Conservation (phyloP, 768 basidiomycete species). For the Rhizopogon rudus region DNA sequence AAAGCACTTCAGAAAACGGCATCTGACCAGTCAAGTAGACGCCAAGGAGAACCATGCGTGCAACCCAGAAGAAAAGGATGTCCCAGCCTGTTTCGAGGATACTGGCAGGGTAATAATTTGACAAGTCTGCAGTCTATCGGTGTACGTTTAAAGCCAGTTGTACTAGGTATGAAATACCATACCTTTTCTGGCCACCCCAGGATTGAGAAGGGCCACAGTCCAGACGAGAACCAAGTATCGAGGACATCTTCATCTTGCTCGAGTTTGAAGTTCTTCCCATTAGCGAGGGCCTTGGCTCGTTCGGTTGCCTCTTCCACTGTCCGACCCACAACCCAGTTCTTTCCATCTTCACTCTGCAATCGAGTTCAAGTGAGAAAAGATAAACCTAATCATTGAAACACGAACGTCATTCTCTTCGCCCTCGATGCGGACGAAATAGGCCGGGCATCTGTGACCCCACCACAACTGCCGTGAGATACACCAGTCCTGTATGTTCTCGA, state of each 20-base stretch:
- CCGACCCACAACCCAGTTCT: conserved; percentile 90
- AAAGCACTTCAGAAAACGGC: conserved; percentile 94
- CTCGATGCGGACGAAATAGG: conserved; percentile 86
- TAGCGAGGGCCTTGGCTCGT: conserved; percentile 66
- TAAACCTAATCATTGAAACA: not conserved
- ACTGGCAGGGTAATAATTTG: conserved; percentile 84
- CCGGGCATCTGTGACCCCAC: conserved; percentile 98
- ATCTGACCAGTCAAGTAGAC: conserved; percentile 82
- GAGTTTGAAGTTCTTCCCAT: conserved; percentile 62
- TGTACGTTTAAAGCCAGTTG: conserved; percentile 2
- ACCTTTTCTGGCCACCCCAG: conserved; percentile 97
- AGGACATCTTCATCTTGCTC: conserved; percentile 96
- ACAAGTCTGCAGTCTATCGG: conserved; percentile 65
- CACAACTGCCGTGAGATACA: conserved; percentile 98
- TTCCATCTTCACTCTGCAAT: conserved; percentile 57
- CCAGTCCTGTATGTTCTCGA: conserved; percentile 96
- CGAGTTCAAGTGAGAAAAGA: not conserved
- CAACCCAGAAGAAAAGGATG: conserved; percentile 99
- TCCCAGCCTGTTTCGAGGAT: conserved; percentile 99
- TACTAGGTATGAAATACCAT: not conserved
- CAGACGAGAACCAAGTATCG: conserved; percentile 99
- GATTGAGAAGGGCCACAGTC: conserved; percentile 95
- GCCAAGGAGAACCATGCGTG: conserved; percentile 95
- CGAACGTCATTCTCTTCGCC: conserved; percentile 65
- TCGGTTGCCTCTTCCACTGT: conserved; percentile 70